These are phyloP conservation scores for Wickerhamomyces pijperi DNA, from an alignment of 805 yeast species.

Conservation along the genomic window DNA sequence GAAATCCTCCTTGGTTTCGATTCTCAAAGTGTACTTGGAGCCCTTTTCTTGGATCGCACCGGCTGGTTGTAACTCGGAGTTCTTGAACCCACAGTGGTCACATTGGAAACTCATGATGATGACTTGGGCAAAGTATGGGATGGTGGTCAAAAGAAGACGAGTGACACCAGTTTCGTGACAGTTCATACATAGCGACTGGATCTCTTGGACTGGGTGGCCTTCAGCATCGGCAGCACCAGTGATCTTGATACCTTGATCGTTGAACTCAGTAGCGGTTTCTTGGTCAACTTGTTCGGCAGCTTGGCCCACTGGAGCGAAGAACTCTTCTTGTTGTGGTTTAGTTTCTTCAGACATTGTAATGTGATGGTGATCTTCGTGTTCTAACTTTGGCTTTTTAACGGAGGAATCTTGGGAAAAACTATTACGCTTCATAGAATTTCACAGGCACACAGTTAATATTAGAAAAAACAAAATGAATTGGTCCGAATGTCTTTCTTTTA, in stretches of 20 bases:
- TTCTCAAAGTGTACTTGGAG: constrained; percentile 51
- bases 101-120: constrained; percentile 92
- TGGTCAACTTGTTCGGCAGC: constrained; percentile 38
- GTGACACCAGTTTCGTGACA: constrained; percentile 84
- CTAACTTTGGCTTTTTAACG: constrained; percentile 8
- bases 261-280: constrained; percentile 10
- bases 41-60: constrained; percentile 87
- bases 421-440: constrained; percentile 1
- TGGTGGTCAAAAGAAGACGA: constrained; percentile 70
- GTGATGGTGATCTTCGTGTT: background rate
- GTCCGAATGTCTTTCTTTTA: too few species aligned
- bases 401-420: constrained; percentile 1
- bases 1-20: constrained; percentile 64
- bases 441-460: too few species aligned
- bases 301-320: constrained; percentile 51
- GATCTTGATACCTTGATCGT: constrained; percentile 35
- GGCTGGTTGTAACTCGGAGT: constrained; percentile 94
- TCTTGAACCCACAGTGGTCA: constrained; percentile 86
- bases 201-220: constrained; percentile 93
- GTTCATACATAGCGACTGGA: constrained; percentile 92
- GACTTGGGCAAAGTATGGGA: constrained; percentile 86
- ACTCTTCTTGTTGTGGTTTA: constrained; percentile 22
- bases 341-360: constrained; percentile 4
- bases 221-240: constrained; percentile 77
- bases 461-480: too few species aligned